Conservation (phyloP, 1,139 yeast genomes). For the Kodamaea ohmeri region DNA sequence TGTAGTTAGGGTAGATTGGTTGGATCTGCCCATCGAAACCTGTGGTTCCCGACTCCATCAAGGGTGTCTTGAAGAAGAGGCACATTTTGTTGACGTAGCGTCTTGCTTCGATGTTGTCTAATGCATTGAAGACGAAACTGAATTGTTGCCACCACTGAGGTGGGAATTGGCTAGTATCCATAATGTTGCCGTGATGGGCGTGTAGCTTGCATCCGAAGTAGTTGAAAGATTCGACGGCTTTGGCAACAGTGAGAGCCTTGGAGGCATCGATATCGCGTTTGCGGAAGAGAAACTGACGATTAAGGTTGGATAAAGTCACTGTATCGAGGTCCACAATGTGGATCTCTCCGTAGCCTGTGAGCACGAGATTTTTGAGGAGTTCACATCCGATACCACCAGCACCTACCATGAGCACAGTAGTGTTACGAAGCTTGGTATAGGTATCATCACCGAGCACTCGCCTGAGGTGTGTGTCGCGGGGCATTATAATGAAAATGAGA, state of each 20-base stretch:
- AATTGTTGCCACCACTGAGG: constrained; percentile 80
- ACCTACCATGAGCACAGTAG: constrained; percentile 85
- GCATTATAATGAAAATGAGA: neutral
- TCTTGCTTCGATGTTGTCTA: constrained; percentile 92
- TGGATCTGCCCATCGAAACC: constrained; percentile 93
- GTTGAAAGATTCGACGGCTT: constrained; percentile 78
- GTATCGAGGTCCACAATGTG: constrained; percentile 94
- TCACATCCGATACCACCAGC: constrained; percentile 99
- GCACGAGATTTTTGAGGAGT: constrained; percentile 75
- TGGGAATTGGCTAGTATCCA: constrained; percentile 71
- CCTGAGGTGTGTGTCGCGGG: constrained; percentile 41
- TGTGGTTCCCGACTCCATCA: constrained; percentile 93
- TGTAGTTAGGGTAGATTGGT: constrained; percentile 76
- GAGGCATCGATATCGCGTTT: constrained; percentile 84
- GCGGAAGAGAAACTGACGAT: constrained; percentile 88
- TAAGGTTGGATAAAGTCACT: constrained; percentile 85
- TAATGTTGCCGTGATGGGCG: constrained; percentile 86
- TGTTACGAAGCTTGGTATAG: constrained; percentile 28
- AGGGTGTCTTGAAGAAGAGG: constrained; percentile 66
- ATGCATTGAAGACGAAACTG: constrained; percentile 79
- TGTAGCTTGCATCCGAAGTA: constrained; percentile 62
- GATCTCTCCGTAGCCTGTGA: constrained; percentile 84
- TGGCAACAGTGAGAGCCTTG: constrained; percentile 77
- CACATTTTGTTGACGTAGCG: constrained; percentile 84
- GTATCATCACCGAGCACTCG: constrained; percentile 44